Evolutionary conservation across 2,329 filamentous ascomycete genomes (phyloP).

Genomic region (Phoma sp.): DNA sequence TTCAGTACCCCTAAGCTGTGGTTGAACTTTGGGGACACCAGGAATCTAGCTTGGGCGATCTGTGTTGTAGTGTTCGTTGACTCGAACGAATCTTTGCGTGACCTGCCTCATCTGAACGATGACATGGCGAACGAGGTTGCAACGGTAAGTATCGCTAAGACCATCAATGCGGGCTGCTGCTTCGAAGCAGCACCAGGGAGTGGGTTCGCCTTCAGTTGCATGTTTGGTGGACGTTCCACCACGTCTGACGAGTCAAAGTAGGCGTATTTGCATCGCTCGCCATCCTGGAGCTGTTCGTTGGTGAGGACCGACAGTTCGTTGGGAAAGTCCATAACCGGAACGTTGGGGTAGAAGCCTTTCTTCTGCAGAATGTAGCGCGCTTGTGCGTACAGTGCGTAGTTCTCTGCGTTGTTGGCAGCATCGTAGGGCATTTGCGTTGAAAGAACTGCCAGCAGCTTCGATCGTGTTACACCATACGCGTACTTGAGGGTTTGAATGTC

Average conservation of each 20-base stretch:
- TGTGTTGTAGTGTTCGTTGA: not conserved
- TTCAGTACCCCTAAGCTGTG: no score
- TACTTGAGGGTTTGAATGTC: constrained; percentile 39
- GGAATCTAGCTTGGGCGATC: not conserved
- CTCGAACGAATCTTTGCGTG: not conserved
- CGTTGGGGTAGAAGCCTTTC: constrained; percentile 40
- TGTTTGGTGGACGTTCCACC: constrained; percentile 22
- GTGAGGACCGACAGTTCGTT: constrained; percentile 41
- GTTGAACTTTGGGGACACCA: no score
- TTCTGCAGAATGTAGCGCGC: constrained; percentile 39
- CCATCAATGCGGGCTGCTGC: constrained; percentile 9
- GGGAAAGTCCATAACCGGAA: constrained; percentile 42
- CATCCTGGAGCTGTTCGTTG: constrained; percentile 44
- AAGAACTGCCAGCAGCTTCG: constrained; percentile 41
- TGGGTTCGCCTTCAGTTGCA: constrained; percentile 29
- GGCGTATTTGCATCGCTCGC: constrained; percentile 37
- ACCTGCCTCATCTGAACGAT: constrained; percentile 21
- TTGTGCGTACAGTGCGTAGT: constrained; percentile 44
- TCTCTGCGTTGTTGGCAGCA: constrained; percentile 45
- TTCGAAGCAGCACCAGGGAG: constrained; percentile 29
- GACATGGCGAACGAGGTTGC: constrained; percentile 16
- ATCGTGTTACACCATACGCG: constrained; percentile 43
- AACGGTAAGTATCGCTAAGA: constrained; percentile 10
- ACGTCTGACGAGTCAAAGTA: constrained; percentile 42
- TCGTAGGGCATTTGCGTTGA: constrained; percentile 44